Evolutionary conservation across 1,284 basidiomycete species (phyloP).

Genomic region (Cerrena zonata): DNA sequence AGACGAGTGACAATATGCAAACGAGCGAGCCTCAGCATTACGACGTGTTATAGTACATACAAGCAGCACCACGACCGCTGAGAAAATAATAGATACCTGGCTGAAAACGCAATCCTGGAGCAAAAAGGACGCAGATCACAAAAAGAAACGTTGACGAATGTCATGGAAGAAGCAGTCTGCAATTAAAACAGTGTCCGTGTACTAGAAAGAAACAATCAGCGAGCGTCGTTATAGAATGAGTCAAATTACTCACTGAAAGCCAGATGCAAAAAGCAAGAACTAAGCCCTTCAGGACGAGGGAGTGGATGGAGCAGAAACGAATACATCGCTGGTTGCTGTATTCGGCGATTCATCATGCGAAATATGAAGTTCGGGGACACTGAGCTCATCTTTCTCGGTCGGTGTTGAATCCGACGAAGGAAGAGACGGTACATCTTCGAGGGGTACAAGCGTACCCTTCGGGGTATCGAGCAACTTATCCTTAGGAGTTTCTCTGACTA

Average conservation of each 20-base stretch:
- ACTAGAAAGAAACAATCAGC: neutral
- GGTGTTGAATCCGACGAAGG: constrained; percentile 3
- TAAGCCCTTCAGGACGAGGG: neutral
- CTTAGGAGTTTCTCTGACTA: neutral
- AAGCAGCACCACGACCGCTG: neutral
- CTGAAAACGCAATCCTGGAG: neutral
- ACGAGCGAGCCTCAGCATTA: neutral
- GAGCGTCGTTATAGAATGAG: too few relatives aligned
- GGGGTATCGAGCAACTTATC: constrained; percentile 19
- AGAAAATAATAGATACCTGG: neutral
- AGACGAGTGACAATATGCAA: too few relatives aligned
- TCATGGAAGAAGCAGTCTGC: neutral
- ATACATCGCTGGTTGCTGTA: constrained; percentile 4
- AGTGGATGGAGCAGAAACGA: constrained; percentile 9
- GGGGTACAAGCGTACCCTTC: constrained; percentile 12
- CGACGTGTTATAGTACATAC: neutral
- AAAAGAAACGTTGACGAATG: neutral
- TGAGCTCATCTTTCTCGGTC: neutral
- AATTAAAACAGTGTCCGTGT: neutral
- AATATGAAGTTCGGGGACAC: neutral
- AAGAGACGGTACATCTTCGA: constrained; percentile 15
- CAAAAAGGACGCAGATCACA: neutral
- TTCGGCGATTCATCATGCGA: constrained; percentile 1
- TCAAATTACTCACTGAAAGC: neutral
- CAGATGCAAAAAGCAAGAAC: neutral